Evolutionary conservation across 192 early-diverging fungal species (phyloP).

Genomic region (Phlyctochytrium planicorne): DNA sequence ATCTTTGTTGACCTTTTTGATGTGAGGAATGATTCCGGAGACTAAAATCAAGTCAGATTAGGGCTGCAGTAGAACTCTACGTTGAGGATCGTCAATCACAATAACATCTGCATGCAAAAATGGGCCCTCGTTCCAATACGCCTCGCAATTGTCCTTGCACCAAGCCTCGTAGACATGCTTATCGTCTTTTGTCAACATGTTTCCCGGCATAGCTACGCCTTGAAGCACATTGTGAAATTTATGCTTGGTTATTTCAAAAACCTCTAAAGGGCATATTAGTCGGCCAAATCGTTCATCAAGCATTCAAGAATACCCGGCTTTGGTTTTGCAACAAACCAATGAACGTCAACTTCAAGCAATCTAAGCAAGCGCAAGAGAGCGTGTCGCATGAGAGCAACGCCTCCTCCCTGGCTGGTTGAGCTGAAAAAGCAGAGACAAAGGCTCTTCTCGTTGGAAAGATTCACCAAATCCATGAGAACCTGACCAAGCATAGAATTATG

Average conservation of each 20-base stretch:
- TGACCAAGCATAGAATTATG: too few relatives aligned
- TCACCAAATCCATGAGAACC: background rate
- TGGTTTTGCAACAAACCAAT: constrained; percentile 77
- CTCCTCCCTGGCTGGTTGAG: constrained; percentile 83
- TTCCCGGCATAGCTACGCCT: constrained; percentile 61
- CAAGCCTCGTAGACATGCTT: constrained; percentile 48
- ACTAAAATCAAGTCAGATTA: constrained; percentile 13
- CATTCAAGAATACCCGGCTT: constrained; percentile 45
- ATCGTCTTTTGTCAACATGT: constrained; percentile 60
- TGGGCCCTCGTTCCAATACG: constrained; percentile 75
- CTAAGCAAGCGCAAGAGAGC: constrained; percentile 70
- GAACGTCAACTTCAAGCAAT: constrained; percentile 65
- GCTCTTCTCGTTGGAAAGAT: constrained; percentile 37
- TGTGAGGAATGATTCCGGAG: constrained; percentile 75
- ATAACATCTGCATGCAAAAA: constrained; percentile 73
- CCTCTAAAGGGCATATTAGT: constrained; percentile 46
- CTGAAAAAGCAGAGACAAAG: constrained; percentile 72
- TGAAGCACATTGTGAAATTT: constrained; percentile 88
- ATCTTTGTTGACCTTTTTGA: constrained; percentile 66
- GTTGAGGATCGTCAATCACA: constrained; percentile 84
- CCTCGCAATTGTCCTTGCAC: constrained; percentile 61
- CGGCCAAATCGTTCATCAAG: too few relatives aligned
- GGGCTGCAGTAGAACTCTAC: constrained; percentile 13
- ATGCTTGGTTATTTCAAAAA: constrained; percentile 85
- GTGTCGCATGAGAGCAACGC: constrained; percentile 89